These are phyloP conservation scores for Clavispora asparagi DNA, from an alignment of 805 yeast genomes.

Conservation along the genomic window DNA sequence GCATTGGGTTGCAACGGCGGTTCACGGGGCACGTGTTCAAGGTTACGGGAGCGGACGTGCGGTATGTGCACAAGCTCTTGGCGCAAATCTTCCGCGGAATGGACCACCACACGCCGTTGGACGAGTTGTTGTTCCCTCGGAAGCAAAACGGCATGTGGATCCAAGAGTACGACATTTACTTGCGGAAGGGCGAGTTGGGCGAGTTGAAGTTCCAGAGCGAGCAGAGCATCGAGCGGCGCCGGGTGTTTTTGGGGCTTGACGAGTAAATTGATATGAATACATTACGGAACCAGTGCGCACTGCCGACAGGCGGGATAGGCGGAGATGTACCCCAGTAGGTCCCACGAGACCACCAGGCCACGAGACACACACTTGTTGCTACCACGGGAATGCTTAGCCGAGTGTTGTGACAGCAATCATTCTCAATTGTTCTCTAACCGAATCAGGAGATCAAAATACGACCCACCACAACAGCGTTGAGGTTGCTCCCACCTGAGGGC, in stretches of 20 bases:
- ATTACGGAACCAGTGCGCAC: background rate
- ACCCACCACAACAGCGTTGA: no score
- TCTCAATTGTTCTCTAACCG: no score
- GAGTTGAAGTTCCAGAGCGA: slow-evolving; percentile 8
- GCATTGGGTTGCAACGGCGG: slow-evolving; percentile 10
- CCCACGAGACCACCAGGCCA: no score
- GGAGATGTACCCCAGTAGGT: no score
- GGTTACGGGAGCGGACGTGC: slow-evolving; percentile 13
- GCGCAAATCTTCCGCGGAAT: slow-evolving; percentile 5
- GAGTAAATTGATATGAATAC: slow-evolving; percentile 1
- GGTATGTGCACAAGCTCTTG: slow-evolving; percentile 9
- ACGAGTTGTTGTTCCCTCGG: slow-evolving; percentile 6
- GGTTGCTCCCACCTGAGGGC: no score
- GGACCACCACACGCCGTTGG: background rate
- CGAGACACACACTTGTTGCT: no score
- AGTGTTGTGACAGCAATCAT: no score
- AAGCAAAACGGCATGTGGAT: slow-evolving; percentile 14
- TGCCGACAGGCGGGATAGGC: no score
- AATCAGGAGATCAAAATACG: no score
- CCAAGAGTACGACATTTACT: slow-evolving; percentile 12
- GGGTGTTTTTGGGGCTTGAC: slow-evolving; percentile 11
- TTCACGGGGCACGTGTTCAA: slow-evolving; percentile 14
- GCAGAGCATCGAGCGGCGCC: slow-evolving; percentile 7
- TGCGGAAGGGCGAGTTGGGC: slow-evolving; percentile 5
- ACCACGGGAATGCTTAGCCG: no score